These are phyloP conservation scores for Volvariella volvacea DNA, from an alignment of 1,284 basidiomycete genomes.

Conservation along the genomic window DNA sequence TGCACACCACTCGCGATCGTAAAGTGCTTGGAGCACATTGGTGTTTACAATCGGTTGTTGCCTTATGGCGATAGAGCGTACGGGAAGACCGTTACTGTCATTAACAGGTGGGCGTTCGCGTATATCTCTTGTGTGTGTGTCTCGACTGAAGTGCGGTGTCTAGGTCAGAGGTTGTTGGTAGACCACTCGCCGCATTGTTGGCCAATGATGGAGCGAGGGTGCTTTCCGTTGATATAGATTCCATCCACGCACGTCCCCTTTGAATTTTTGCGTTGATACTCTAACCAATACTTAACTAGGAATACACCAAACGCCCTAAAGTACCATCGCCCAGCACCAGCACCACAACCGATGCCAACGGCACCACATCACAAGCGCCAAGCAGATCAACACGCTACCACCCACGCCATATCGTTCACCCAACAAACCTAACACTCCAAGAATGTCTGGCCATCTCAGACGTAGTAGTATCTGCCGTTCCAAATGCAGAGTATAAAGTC, in stretches of 20 bases:
- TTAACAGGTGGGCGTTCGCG: constrained; percentile 66
- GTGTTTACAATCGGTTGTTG: constrained; percentile 89
- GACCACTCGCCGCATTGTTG: constrained; percentile 89
- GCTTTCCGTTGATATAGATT: constrained; percentile 92
- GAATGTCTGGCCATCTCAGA: constrained; percentile 80
- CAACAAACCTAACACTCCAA: constrained; percentile 59
- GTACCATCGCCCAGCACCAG: neutral
- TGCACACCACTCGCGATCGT: constrained; percentile 97
- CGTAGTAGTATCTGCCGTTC: constrained; percentile 89
- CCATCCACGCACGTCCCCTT: constrained; percentile 58
- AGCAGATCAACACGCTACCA: constrained; percentile 47
- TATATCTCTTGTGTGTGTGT: neutral
- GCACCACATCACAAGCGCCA: too few species aligned
- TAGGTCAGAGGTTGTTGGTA: constrained; percentile 94
- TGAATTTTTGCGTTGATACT: neutral
- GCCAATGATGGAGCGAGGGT: constrained; percentile 96
- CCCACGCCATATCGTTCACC: constrained; percentile 80
- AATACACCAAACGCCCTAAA: constrained; percentile 84
- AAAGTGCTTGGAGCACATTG: constrained; percentile 86
- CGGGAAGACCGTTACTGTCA: constrained; percentile 89
- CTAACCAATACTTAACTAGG: constrained; percentile 30
- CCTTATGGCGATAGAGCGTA: constrained; percentile 94
- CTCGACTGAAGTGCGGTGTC: neutral
- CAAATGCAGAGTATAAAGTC: constrained; percentile 82
- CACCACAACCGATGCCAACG: neutral